Percentiles rank a stretch among this genome's conserved stretches.
phyloP scores from a whole-genome alignment of 2,329 filamentous ascomycete genomes.

The Trichoderma cornu-damae region DNA sequence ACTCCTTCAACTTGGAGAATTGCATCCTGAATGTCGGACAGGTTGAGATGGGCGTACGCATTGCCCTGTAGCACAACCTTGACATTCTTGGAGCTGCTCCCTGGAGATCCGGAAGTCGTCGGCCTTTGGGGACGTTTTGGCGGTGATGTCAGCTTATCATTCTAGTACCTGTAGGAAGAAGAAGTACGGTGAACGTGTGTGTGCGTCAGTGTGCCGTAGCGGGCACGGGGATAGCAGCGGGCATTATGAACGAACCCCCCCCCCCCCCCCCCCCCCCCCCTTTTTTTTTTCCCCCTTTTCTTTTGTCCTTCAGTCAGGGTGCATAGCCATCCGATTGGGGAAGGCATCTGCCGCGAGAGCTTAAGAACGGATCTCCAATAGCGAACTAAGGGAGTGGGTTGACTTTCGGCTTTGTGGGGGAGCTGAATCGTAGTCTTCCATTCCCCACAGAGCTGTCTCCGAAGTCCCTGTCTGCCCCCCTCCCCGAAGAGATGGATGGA shows the following conservation, averaged over 20 bases:
- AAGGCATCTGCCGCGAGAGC: neutral
- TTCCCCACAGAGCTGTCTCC: conserved; percentile 12
- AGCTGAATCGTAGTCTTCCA: conserved; percentile 14
- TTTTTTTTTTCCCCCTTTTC: neutral
- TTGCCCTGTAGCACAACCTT: conserved; percentile 16
- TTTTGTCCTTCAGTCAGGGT: neutral
- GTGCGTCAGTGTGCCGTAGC: neutral
- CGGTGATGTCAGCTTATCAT: conserved; percentile 13
- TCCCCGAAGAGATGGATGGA: neutral
- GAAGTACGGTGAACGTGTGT: neutral
- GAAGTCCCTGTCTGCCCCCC: conserved; percentile 8
- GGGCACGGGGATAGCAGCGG: neutral
- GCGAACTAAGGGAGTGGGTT: conserved; percentile 10
- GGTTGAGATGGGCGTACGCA: conserved; percentile 36
- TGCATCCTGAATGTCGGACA: conserved; percentile 32
- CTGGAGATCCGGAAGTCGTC: conserved; percentile 4
- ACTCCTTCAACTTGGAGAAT: conserved; percentile 31
- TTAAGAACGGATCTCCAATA: neutral
- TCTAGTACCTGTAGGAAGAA: neutral
- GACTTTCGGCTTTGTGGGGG: conserved; percentile 11
- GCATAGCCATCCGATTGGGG: conserved; percentile 5
- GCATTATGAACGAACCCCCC: neutral
- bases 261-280: neutral
- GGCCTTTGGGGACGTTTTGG: conserved; percentile 7
- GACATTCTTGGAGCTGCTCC: conserved; percentile 7